Evolutionary conservation across 2,329 filamentous ascomycete species (phyloP).

Genomic region (Ascomycota sp.): DNA sequence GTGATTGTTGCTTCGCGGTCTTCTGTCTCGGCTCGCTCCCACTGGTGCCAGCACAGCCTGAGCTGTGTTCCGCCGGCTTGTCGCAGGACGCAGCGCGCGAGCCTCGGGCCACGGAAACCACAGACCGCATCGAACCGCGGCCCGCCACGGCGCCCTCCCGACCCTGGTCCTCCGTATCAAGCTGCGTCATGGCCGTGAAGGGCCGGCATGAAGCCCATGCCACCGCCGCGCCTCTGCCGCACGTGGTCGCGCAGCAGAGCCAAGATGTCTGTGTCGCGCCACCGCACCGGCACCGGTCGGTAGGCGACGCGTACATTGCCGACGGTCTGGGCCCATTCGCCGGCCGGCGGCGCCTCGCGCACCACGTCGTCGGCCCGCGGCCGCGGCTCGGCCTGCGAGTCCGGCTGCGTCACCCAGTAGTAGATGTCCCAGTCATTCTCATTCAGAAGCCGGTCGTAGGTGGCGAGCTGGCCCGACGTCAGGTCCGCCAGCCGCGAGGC

Average conservation of each 20-base stretch:
- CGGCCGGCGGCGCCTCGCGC: constrained; percentile 21
- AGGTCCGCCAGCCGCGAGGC: constrained; percentile 57
- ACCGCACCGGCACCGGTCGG: constrained; percentile 68
- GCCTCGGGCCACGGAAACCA: too few species aligned
- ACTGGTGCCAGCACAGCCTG: too few species aligned
- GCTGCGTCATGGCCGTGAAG: too few species aligned
- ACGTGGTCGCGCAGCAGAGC: constrained; percentile 64
- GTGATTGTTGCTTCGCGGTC: too few species aligned
- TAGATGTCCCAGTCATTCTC: constrained; percentile 99
- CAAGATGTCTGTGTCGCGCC: constrained; percentile 69
- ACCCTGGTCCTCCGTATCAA: too few species aligned
- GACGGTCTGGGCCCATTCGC: constrained; percentile 93
- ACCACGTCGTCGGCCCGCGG: too few species aligned
- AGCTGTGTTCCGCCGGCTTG: too few species aligned
- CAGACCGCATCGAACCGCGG: too few species aligned
- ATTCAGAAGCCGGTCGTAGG: constrained; percentile 87
- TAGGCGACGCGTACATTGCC: constrained; percentile 90
- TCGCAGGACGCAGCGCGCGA: too few species aligned
- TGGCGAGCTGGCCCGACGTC: constrained; percentile 48
- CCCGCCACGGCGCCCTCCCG: too few species aligned
- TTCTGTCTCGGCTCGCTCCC: too few species aligned
- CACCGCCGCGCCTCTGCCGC: constrained; percentile 17
- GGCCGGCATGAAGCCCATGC: constrained; percentile 39
- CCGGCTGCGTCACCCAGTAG: constrained; percentile 92
- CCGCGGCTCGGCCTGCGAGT: constrained; percentile 16